phyloP scores from a whole-genome alignment of 495 filamentous ascomycete genomes.

The Podospora didyma region DNA sequence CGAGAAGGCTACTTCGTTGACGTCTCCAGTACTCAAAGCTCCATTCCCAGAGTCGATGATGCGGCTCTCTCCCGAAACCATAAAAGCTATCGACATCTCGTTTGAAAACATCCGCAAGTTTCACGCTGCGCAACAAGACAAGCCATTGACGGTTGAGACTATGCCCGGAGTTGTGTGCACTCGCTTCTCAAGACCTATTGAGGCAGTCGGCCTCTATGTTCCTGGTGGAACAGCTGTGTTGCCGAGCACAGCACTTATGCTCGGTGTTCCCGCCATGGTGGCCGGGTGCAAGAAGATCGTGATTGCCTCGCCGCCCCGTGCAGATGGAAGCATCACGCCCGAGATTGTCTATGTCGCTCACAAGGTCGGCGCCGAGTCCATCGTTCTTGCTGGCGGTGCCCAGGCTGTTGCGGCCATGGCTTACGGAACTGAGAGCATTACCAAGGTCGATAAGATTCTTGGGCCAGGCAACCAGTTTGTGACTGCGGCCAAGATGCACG shows the following conservation, averaged over 20 bases:
- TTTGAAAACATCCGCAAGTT: conserved; percentile 93
- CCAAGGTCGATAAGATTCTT: conserved; percentile 97
- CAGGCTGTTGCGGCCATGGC: conserved; percentile 92
- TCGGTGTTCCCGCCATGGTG: conserved; percentile 95
- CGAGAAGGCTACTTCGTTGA: conserved; percentile 87
- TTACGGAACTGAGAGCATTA: conserved; percentile 77
- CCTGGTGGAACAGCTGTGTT: conserved; percentile 95
- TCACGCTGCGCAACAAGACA: conserved; percentile 83
- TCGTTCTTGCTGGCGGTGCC: conserved; percentile 91
- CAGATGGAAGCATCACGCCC: conserved; percentile 86
- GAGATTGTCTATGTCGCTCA: conserved; percentile 98
- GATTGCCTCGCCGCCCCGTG: conserved; percentile 82
- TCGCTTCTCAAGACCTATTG: conserved; percentile 87
- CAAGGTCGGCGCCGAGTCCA: conserved; percentile 91
- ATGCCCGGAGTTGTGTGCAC: conserved; percentile 97
- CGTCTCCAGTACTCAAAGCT: conserved; percentile 79
- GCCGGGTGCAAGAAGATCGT: conserved; percentile 97
- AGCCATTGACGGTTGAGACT: conserved; percentile 79
- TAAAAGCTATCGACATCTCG: conserved; percentile 85
- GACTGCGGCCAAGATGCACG: conserved; percentile 96
- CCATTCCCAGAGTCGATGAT: conserved; percentile 83
- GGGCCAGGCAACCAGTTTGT: conserved; percentile 98
- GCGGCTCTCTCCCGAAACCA: conserved; percentile 75
- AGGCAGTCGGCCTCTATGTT: conserved; percentile 90
- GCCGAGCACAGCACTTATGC: conserved; percentile 93